These are phyloP conservation scores for Pseudogymnoascus sp. DNA, from an alignment of 2,329 filamentous ascomycete species.

Conservation along the genomic window DNA sequence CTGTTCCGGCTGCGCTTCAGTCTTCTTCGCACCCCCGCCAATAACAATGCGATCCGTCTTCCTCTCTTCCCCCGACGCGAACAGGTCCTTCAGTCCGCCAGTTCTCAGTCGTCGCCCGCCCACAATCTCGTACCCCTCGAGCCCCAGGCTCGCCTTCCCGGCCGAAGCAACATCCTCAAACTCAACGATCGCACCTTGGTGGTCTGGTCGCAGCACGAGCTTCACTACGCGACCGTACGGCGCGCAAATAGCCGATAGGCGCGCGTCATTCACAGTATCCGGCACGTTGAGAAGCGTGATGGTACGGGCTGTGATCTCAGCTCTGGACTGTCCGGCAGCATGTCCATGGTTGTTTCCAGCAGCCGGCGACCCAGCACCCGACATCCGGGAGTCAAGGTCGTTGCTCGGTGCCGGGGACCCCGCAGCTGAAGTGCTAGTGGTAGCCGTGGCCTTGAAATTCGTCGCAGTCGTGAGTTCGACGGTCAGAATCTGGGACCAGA, in stretches of 20 bases:
- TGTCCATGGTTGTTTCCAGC: constrained; percentile 21
- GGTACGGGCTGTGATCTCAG: constrained; percentile 58
- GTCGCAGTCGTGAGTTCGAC: constrained; percentile 55
- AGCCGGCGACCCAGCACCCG: constrained; percentile 26
- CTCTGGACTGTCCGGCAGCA: constrained; percentile 34
- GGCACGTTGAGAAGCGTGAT: constrained; percentile 79
- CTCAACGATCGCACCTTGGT: constrained; percentile 81
- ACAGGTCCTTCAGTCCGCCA: constrained; percentile 49
- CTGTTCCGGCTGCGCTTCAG: constrained; percentile 36
- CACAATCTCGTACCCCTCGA: constrained; percentile 51
- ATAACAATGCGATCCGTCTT: constrained; percentile 37
- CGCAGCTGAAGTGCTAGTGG: constrained; percentile 32
- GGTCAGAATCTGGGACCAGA: constrained; percentile 60
- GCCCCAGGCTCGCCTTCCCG: constrained; percentile 60
- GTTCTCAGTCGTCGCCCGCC: constrained; percentile 46
- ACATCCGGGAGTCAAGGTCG: constrained; percentile 29
- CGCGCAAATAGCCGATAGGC: constrained; percentile 67
- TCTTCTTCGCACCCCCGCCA: constrained; percentile 24
- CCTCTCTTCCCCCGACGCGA: constrained; percentile 42
- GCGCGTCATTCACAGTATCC: constrained; percentile 85
- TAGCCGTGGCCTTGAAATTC: constrained; percentile 51
- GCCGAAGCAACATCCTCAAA: constrained; percentile 60
- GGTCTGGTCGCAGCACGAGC: constrained; percentile 71
- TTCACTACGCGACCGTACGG: constrained; percentile 66
- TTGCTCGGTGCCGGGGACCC: constrained; percentile 28